Evolutionary conservation across 106 monocot genomes (phyloP).

Genomic region (Allium fistulosum): DNA sequence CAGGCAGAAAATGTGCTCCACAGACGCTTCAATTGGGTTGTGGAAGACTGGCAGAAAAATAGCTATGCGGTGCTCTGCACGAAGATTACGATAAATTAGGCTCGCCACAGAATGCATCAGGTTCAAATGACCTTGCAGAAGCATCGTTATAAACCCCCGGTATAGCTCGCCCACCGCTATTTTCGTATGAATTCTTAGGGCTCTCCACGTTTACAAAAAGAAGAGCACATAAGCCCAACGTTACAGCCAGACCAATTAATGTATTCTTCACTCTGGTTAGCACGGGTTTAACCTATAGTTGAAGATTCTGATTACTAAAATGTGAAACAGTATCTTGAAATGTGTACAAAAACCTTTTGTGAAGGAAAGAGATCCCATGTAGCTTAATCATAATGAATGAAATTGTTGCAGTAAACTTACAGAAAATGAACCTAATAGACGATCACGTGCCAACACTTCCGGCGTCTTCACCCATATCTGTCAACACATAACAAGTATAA

Average conservation of each 20-base stretch:
- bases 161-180: constrained; percentile 25
- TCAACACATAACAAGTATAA: constrained; percentile 1
- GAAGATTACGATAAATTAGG: constrained; percentile 30
- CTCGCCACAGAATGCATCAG: constrained; percentile 83
- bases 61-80: too few species aligned
- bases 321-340: background rate
- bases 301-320: background rate
- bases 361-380: background rate
- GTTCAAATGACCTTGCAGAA: constrained; percentile 87
- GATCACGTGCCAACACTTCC: constrained; percentile 84
- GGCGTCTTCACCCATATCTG: constrained; percentile 97
- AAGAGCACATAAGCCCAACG: constrained; percentile 51
- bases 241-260: constrained; percentile 62
- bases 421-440: constrained; percentile 84
- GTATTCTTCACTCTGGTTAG: constrained; percentile 82
- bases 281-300: constrained; percentile 83
- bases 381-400: background rate
- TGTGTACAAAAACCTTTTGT: background rate
- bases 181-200: constrained; percentile 24
- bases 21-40: too few species aligned
- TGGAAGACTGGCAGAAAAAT: too few species aligned
- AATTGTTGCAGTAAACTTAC: constrained; percentile 34
- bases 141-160: constrained; percentile 70
- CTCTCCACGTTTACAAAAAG: constrained; percentile 56
- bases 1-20: too few species aligned